These are phyloP conservation scores for Amanita rubescens DNA, from an alignment of 768 basidiomycete species.

Conservation along the genomic window DNA sequence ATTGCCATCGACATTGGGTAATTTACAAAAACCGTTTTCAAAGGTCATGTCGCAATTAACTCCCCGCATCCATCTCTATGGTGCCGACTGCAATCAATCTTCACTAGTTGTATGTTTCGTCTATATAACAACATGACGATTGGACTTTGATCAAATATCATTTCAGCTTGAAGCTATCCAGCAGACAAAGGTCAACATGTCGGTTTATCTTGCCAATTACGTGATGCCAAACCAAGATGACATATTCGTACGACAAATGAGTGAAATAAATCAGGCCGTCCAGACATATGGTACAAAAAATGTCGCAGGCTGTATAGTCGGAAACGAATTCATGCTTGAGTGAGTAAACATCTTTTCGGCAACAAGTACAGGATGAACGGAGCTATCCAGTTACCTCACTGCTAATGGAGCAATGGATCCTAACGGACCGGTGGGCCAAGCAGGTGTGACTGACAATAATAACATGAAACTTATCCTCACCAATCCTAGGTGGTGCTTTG, in stretches of 20 bases:
- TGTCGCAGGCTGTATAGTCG: slow-evolving; percentile 79
- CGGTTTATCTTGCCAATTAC: slow-evolving; percentile 72
- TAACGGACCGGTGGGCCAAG: slow-evolving; percentile 48
- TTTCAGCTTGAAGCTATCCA: slow-evolving; percentile 77
- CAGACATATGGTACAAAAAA: slow-evolving; percentile 70
- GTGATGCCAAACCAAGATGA: slow-evolving; percentile 47
- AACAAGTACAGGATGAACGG: background rate
- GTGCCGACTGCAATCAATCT: slow-evolving; percentile 80
- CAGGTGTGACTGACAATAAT: slow-evolving; percentile 16
- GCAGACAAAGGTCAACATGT: slow-evolving; percentile 80
- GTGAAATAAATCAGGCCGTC: slow-evolving; percentile 57
- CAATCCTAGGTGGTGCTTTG: slow-evolving; percentile 42
- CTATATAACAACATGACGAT: background rate
- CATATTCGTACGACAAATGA: slow-evolving; percentile 67
- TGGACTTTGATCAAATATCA: background rate
- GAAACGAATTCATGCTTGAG: slow-evolving; percentile 89
- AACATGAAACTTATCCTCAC: background rate
- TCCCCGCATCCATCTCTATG: slow-evolving; percentile 71
- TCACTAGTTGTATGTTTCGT: slow-evolving; percentile 53
- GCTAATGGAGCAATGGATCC: slow-evolving; percentile 40
- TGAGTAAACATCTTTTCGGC: slow-evolving; percentile 20
- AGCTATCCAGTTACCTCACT: slow-evolving; percentile 46
- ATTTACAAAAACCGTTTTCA: slow-evolving; percentile 3
- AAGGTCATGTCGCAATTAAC: slow-evolving; percentile 85
- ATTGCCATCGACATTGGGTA: background rate